Evolutionary conservation across 164 flowering plant genomes (phyloP).

Genomic region (Malania oleifera): DNA sequence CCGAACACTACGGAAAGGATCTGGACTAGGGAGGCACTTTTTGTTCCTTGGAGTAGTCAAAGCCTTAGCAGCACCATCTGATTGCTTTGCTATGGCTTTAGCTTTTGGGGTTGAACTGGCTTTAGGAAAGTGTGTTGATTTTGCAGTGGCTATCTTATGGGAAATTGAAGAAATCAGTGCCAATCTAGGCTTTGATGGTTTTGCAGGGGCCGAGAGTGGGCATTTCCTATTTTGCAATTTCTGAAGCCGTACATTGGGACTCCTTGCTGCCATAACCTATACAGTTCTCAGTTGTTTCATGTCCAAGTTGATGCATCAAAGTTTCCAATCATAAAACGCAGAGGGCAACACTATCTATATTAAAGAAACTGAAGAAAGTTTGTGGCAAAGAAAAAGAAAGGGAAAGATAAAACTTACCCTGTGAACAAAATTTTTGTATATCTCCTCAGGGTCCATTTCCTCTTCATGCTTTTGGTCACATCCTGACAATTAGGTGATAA

Average conservation of each 20-base stretch:
- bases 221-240: constrained; percentile 56
- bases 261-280: constrained; percentile 97
- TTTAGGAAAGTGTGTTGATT: constrained; percentile 32
- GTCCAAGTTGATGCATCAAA: background rate
- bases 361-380: background rate
- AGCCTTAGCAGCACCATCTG: constrained; percentile 40
- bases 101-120: constrained; percentile 39
- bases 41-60: constrained; percentile 70
- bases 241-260: constrained; percentile 64
- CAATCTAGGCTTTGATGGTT: constrained; percentile 58
- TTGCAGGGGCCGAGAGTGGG: constrained; percentile 84
- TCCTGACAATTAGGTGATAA: constrained; percentile 37
- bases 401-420: constrained; percentile 46
- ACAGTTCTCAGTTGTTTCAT: constrained; percentile 1
- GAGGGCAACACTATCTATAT: too few species aligned
- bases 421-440: constrained; percentile 69
- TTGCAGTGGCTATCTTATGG: constrained; percentile 31
- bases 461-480: constrained; percentile 89
- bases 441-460: constrained; percentile 65
- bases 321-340: background rate
- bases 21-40: constrained; percentile 26
- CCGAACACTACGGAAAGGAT: constrained; percentile 53
- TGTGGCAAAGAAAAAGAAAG: background rate
- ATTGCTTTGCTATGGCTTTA: constrained; percentile 37
- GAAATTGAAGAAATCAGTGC: constrained; percentile 49